phyloP scores from a whole-genome alignment of 768 basidiomycete genomes.

The Russula emetica region DNA sequence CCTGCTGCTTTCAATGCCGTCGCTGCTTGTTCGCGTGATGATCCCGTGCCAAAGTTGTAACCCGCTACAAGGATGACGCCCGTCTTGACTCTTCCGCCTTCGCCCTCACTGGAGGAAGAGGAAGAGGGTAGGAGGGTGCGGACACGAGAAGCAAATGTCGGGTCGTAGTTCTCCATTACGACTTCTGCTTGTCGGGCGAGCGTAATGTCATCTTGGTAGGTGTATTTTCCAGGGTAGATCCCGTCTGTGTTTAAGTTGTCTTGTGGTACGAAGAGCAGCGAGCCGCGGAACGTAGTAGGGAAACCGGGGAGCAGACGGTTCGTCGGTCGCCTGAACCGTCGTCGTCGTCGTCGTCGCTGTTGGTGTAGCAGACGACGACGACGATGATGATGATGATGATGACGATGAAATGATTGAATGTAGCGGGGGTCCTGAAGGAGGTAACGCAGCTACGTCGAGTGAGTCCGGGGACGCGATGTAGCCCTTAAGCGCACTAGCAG shows the following conservation, averaged over 20 bases:
- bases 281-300: conserved; percentile 76
- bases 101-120: conserved; percentile 15
- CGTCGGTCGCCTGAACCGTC: conserved; percentile 39
- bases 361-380: conserved; percentile 24
- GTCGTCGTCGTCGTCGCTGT: background rate
- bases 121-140: conserved; percentile 41
- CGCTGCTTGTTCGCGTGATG: conserved; percentile 96
- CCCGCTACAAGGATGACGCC: conserved; percentile 86
- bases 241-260: conserved; percentile 98
- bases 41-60: conserved; percentile 98
- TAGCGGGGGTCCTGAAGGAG: conserved; percentile 48
- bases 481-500: conserved; percentile 90
- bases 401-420: conserved; percentile 48
- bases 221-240: conserved; percentile 98
- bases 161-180: conserved; percentile 99
- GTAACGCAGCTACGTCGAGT: conserved; percentile 50
- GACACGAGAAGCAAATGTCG: conserved; percentile 71
- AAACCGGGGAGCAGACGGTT: conserved; percentile 77
- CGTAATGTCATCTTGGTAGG: conserved; percentile 98
- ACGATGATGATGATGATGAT: no score
- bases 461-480: conserved; percentile 82
- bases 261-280: conserved; percentile 88
- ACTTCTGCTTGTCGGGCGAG: conserved; percentile 90
- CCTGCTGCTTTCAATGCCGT: conserved; percentile 95
- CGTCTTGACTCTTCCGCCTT: conserved; percentile 34